Evolutionary conservation across 2,329 filamentous ascomycete species (phyloP).

Genomic region (Ophiostoma triangulosporum): DNA sequence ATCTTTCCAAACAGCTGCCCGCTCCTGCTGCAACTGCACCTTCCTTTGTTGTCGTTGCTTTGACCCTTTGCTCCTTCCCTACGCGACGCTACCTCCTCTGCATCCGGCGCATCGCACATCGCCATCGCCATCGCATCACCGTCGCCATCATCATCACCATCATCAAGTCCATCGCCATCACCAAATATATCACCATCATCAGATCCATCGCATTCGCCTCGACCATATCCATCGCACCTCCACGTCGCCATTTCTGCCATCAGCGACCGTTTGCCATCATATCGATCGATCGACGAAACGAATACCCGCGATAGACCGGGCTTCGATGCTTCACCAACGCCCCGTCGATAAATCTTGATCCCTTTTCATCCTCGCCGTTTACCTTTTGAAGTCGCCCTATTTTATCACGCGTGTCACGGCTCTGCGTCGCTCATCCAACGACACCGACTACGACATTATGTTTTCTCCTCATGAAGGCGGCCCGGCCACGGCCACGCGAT

Average conservation of each 20-base stretch:
- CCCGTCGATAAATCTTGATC: background rate
- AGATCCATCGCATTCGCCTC: background rate
- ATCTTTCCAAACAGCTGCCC: background rate
- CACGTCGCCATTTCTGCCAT: background rate
- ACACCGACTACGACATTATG: constrained; percentile 29
- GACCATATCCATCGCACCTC: background rate
- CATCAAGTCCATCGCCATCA: background rate
- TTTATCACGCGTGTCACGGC: background rate
- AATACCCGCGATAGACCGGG: background rate
- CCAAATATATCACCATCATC: too few relatives aligned
- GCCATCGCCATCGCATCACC: background rate
- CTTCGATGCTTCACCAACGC: constrained; percentile 5
- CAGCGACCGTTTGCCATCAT: background rate
- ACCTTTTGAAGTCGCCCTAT: background rate
- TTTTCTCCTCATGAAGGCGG: constrained; percentile 41
- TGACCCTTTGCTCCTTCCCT: constrained; percentile 3
- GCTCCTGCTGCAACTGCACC: background rate
- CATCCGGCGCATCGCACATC: constrained; percentile 4
- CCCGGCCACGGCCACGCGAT: constrained; percentile 43
- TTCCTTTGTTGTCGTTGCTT: constrained; percentile 4
- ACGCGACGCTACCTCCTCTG: background rate
- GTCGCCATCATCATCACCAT: background rate
- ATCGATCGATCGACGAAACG: background rate
- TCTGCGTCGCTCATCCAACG: background rate
- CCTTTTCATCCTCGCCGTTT: background rate